Base-by-base conservation (phyloP, 2,329 filamentous ascomycete genomes). In the Hansfordia pulvinata region DNA sequence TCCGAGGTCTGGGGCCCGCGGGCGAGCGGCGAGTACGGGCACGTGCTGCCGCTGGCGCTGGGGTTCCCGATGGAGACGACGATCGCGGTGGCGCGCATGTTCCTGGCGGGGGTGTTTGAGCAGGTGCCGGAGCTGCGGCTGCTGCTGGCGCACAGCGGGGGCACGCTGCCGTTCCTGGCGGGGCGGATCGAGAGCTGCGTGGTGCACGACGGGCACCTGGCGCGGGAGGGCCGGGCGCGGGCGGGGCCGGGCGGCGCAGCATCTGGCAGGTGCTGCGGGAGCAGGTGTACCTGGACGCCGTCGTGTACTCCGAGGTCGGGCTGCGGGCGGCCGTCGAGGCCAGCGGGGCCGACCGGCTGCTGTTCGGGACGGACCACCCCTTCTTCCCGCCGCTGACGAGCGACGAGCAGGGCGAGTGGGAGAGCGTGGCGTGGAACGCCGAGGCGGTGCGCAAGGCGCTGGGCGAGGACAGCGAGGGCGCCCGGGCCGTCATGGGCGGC, bases 11-110 rank as follows among this genome's bases (percentile, higher is more conserved):
- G 81, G 54, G 86, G 86, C 0, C 69, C 80, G 0, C 61, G 77
- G 6, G 70, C 69, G 0, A 58, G 50, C 20, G 60, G 56, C 13
- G 75, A 77, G 33, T 93, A 92, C 45, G 86, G 86, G 1, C 86
- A 93, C 47, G 84, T 93, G 1, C 62, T 94, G 3, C 81, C 85
- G 0, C 59, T 94, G 1, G 82, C 84, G 0, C 58, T 94, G 4
- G 86, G 86, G 0, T 93, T 93, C 46, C 85, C 86, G 0, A 69
- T 94, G 38, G 86, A 94, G 54, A 94, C 86, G 1, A 93, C 86
- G 2, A 88, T 94, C 39, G 83, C 85, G 0, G 76, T 93, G 3
- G 73, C 81, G 4, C 64, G 86, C 24, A 92, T 94, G 83, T 75
- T 84, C 28, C 59, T 94, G n/a, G 69, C 77, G 0, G 81, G 83